phyloP scores from a whole-genome alignment of 1,284 basidiomycete genomes.

The Blastosporella zonata region DNA sequence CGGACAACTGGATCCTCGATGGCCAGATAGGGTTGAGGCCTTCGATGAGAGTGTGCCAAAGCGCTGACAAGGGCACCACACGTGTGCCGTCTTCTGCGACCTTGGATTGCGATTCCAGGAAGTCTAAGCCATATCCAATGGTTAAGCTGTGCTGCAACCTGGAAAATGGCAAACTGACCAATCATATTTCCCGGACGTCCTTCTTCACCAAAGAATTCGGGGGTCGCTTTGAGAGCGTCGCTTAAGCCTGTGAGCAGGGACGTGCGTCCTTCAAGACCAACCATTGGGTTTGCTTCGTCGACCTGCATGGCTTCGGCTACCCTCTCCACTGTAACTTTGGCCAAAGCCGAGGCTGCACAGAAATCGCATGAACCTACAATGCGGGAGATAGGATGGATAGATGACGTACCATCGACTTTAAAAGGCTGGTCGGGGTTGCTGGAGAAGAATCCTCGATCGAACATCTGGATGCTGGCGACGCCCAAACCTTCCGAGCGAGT shows the following conservation, averaged over 20 bases:
- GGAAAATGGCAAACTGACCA: too few relatives aligned
- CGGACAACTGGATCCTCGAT: conserved; percentile 66
- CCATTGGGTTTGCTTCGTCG: conserved; percentile 76
- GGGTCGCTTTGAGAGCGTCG: conserved; percentile 61
- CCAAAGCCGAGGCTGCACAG: conserved; percentile 65
- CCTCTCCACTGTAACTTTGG: conserved; percentile 58
- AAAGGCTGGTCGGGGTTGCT: conserved; percentile 59
- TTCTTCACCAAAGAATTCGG: conserved; percentile 67
- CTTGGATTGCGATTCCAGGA: conserved; percentile 57
- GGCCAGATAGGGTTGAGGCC: conserved; percentile 90
- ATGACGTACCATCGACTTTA: conserved; percentile 71
- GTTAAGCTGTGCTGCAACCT: not conserved
- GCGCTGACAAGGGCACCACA: conserved; percentile 59
- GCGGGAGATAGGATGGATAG: not conserved
- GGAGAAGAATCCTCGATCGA: conserved; percentile 79
- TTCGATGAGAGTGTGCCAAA: conserved; percentile 84
- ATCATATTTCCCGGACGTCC: conserved; percentile 82
- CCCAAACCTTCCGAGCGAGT: conserved; percentile 88
- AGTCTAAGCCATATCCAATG: conserved; percentile 47
- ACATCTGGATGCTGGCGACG: conserved; percentile 91
- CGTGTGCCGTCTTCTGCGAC: conserved; percentile 35
- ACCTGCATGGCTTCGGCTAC: conserved; percentile 83
- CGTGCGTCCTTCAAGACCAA: conserved; percentile 85
- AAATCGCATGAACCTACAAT: not conserved
- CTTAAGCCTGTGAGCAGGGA: conserved; percentile 73